Base-by-base conservation (phyloP, 2,329 filamentous ascomycete genomes). In the Arthrocladium fulminans region DNA sequence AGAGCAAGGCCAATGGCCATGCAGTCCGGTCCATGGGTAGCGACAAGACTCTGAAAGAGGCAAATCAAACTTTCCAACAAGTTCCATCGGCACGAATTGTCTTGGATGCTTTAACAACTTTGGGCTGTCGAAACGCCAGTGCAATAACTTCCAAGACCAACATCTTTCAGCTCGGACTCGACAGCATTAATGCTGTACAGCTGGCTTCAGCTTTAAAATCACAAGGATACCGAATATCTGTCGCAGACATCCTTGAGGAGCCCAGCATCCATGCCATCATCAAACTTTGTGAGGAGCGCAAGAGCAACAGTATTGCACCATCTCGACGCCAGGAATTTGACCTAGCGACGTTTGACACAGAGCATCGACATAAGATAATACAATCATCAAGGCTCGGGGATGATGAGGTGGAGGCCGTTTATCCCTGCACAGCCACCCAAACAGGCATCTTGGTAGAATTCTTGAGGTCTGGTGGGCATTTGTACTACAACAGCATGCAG, bases 151-250 rank as follows among this genome's bases (percentile, higher is more conserved):
- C 8, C 13, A 13, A 75, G 8, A 87, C 80, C 0, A 88, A 86
- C 0, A 87, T 97, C 42, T 94, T 90, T 58, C 81, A 84, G 50
- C 76, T 95, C n/a, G 90, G 90, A 0, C 70, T 96, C 2, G 89
- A 96, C 65, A 96, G 89, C 61, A 92, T 97, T 59, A 89, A 84
- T 51, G 86, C 88, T 0, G 74, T 79, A 13, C 88, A 95, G 59
- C 72, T 95, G 8, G 86, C 88, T 0, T 74, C 79, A 1, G 68
- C 74, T 22, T 69, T 96, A 13, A 79, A 83, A 15, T 75, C 73
- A 32, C 59, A 73, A 15, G 81, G 80, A 0, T 68, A 80, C 32
- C 59, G 63, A 1, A 65, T 88, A 0, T 79, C 80, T 1, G 81
- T 85, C 0, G 76, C 80, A 1, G 86, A 94, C 62, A 80, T 96